Percentiles rank a stretch among this genome's conserved stretches.
These are phyloP conservation scores for Fusarium brachygibbosum DNA, from an alignment of 2,329 filamentous ascomycete species.

Conservation along the genomic window DNA sequence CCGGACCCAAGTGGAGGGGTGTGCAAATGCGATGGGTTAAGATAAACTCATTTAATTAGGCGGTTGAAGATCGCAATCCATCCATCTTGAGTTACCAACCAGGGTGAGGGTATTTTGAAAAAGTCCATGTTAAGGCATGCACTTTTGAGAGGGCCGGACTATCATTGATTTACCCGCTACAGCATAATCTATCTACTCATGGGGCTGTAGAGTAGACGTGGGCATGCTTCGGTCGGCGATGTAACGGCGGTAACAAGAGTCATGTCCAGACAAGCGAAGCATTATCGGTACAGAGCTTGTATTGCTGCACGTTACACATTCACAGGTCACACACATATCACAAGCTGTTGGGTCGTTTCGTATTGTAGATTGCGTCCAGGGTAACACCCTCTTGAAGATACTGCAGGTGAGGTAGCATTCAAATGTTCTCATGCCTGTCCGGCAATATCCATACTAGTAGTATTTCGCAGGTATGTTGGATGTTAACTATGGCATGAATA, in stretches of 20 bases:
- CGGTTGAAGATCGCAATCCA: conserved; percentile 40
- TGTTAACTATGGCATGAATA: not conserved
- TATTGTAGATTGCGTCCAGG: not conserved
- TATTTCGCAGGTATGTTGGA: not conserved
- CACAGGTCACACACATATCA: not conserved
- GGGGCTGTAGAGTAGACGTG: not conserved
- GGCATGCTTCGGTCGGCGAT: not conserved
- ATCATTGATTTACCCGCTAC: not conserved
- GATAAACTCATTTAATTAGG: conserved; percentile 19
- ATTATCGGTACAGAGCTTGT: not conserved
- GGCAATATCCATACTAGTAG: not conserved
- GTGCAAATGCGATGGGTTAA: not conserved
- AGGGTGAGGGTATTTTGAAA: conserved; percentile 24
- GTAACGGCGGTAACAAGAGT: not conserved
- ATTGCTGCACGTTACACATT: not conserved
- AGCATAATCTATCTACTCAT: too few species aligned
- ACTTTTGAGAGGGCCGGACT: conserved; percentile 10
- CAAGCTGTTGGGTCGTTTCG: conserved; percentile 1
- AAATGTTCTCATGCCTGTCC: not conserved
- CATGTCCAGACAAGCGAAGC: not conserved
- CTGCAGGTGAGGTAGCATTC: conserved; percentile 2
- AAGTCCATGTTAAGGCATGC: conserved; percentile 32
- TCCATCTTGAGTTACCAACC: conserved; percentile 4
- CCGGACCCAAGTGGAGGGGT: conserved; percentile 1
- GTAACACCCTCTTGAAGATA: not conserved